These are phyloP conservation scores for Fagopyrum tataricum DNA, from an alignment of 148 eudicot genomes.

Conservation along the genomic window DNA sequence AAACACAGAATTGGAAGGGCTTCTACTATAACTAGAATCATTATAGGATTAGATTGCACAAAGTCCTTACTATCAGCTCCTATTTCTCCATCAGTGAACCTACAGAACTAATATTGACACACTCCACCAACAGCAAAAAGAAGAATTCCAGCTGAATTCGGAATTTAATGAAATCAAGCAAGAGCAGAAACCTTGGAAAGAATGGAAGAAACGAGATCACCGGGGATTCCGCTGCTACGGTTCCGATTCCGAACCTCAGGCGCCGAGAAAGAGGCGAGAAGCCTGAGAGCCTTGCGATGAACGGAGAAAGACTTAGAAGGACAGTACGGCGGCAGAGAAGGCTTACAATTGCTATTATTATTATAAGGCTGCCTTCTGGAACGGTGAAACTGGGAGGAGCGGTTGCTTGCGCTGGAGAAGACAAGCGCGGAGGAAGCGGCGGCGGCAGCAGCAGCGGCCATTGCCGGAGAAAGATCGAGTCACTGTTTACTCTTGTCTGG, in stretches of 20 bases:
- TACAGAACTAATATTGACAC: not conserved
- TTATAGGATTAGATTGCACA: too few relatives aligned
- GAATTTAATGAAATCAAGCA: not conserved
- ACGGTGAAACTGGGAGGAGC: constrained; percentile 16
- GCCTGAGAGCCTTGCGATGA: constrained; percentile 12
- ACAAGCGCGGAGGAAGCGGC: constrained; percentile 17
- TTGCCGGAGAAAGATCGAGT: not conserved
- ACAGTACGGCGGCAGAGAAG: not conserved
- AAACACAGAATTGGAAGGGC: constrained; percentile 2
- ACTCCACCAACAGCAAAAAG: too few relatives aligned
- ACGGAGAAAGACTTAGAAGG: constrained; percentile 12
- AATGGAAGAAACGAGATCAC: constrained; percentile 41
- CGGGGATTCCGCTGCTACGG: constrained; percentile 25
- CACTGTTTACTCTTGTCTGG: not conserved
- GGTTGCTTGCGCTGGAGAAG: constrained; percentile 8
- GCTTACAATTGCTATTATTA: not conserved
- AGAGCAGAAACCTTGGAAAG: constrained; percentile 32
- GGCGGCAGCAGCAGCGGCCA: constrained; percentile 17
- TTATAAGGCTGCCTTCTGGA: not conserved
- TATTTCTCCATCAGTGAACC: not conserved
- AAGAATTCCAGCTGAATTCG: not conserved
- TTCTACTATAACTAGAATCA: not conserved
- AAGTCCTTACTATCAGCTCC: not conserved
- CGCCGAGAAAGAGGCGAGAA: constrained; percentile 36
- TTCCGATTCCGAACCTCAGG: constrained; percentile 13